These are phyloP conservation scores for Botryotinia convoluta DNA, from an alignment of 2,329 filamentous ascomycete genomes.

Conservation along the genomic window DNA sequence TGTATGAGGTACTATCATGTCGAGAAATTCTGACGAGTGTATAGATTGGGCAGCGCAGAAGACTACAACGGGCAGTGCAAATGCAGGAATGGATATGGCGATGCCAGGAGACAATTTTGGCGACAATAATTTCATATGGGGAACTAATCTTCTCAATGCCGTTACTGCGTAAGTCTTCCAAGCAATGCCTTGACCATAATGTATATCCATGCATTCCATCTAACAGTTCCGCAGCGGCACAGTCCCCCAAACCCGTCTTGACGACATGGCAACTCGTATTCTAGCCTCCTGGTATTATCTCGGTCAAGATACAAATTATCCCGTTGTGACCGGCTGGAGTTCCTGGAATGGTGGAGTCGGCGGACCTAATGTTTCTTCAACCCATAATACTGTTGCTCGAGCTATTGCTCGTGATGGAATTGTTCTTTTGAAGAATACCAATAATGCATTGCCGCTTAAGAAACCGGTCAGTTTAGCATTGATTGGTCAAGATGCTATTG, in stretches of 20 bases:
- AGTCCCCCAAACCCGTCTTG: conserved; percentile 57
- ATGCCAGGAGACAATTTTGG: conserved; percentile 70
- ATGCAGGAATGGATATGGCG: conserved; percentile 72
- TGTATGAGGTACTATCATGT: conserved; percentile 37
- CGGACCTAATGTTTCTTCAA: conserved; percentile 50
- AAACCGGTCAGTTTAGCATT: conserved; percentile 53
- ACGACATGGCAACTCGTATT: conserved; percentile 65
- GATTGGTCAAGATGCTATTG: conserved; percentile 61
- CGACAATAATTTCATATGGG: conserved; percentile 52
- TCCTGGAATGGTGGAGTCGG: conserved; percentile 34
- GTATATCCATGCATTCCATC: not conserved
- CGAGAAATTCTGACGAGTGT: not conserved
- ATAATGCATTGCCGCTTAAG: conserved; percentile 54
- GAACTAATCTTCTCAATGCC: conserved; percentile 50
- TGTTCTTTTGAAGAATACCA: conserved; percentile 67
- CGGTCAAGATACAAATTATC: conserved; percentile 48
- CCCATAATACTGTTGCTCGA: conserved; percentile 62
- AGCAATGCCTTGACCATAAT: not conserved
- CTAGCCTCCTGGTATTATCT: conserved; percentile 61
- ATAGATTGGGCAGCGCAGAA: conserved; percentile 76
- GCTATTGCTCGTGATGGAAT: conserved; percentile 55
- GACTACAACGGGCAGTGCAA: conserved; percentile 62
- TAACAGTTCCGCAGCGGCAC: conserved; percentile 46
- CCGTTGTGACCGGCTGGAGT: conserved; percentile 52
- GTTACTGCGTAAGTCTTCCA: conserved; percentile 41